Evolutionary conservation across 2,329 filamentous ascomycete genomes (phyloP).

Genomic region (Fusarium sublunatum): DNA sequence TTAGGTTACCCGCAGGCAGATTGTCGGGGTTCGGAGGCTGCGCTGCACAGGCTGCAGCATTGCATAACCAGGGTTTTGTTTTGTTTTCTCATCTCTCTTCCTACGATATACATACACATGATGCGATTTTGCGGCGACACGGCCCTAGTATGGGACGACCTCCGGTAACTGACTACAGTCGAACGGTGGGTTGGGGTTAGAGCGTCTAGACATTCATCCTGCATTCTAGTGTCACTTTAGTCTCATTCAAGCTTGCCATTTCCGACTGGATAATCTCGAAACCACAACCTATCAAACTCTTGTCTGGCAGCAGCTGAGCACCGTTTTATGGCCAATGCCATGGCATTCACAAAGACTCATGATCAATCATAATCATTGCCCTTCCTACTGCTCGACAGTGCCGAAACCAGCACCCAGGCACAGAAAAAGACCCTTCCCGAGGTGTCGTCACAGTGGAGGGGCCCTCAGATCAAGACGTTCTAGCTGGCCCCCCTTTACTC

Average conservation of each 20-base stretch:
- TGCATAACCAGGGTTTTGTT: slow-evolving; percentile 35
- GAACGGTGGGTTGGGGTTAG: slow-evolving; percentile 35
- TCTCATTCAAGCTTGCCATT: slow-evolving; percentile 33
- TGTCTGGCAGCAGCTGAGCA: slow-evolving; percentile 1
- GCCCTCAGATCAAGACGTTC: slow-evolving; percentile 31
- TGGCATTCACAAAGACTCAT: not conserved
- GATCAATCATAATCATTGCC: not conserved
- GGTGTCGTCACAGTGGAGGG: slow-evolving; percentile 38
- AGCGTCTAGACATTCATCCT: slow-evolving; percentile 28
- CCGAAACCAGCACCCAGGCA: not conserved
- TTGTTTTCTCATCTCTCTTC: slow-evolving; percentile 28
- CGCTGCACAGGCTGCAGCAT: slow-evolving; percentile 36
- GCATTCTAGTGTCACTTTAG: slow-evolving; percentile 36
- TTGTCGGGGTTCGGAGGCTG: slow-evolving; percentile 30
- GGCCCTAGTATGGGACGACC: slow-evolving; percentile 33
- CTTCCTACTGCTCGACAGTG: slow-evolving; percentile 7
- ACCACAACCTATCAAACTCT: slow-evolving; percentile 18
- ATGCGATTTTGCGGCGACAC: slow-evolving; percentile 35
- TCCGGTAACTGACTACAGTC: slow-evolving; percentile 15
- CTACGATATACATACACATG: slow-evolving; percentile 21
- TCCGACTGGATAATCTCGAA: slow-evolving; percentile 28
- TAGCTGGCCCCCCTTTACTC: slow-evolving; percentile 36
- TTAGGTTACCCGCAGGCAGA: slow-evolving; percentile 37
- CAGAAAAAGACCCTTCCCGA: slow-evolving; percentile 27
- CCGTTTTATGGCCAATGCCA: slow-evolving; percentile 4